Evolutionary conservation across 805 yeast genomes (phyloP).

Genomic region (Jamesozyma jinghongensis): DNA sequence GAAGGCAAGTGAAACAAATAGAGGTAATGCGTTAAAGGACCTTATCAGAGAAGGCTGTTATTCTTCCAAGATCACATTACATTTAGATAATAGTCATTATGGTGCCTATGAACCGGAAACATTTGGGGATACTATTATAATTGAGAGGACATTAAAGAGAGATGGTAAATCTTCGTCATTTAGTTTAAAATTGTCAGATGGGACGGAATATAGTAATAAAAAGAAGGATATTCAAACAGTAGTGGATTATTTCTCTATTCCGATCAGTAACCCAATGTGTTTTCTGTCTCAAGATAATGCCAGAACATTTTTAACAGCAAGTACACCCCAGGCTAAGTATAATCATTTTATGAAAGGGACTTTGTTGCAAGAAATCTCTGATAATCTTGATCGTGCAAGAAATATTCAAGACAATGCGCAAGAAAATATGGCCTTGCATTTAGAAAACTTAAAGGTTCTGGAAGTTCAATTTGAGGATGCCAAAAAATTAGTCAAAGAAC

Average conservation of each 20-base stretch:
- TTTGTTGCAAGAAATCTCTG: constrained; percentile 54
- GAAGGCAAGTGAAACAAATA: constrained; percentile 74
- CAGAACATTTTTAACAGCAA: constrained; percentile 72
- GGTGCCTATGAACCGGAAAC: constrained; percentile 54
- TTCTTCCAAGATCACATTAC: constrained; percentile 58
- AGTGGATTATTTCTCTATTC: constrained; percentile 60
- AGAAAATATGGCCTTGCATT: constrained; percentile 33
- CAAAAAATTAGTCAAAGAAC: constrained; percentile 31
- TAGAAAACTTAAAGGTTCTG: constrained; percentile 32
- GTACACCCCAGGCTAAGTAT: constrained; percentile 65
- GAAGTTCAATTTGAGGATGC: constrained; percentile 38
- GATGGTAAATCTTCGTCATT: constrained; percentile 45
- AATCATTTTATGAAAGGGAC: constrained; percentile 75
- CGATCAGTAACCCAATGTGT: constrained; percentile 85
- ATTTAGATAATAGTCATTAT: constrained; percentile 54
- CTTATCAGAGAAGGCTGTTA: constrained; percentile 70
- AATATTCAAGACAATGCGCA: constrained; percentile 31
- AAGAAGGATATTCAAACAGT: constrained; percentile 60
- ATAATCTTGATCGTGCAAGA: constrained; percentile 39
- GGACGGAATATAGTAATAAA: constrained; percentile 48
- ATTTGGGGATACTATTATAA: constrained; percentile 59
- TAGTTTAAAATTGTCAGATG: constrained; percentile 42
- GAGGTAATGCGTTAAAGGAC: constrained; percentile 64
- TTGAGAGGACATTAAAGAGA: constrained; percentile 56
- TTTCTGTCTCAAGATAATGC: constrained; percentile 93